These are phyloP conservation scores for Spirogloea muscicola DNA, from an alignment of 139 green algal species.

Conservation along the genomic window DNA sequence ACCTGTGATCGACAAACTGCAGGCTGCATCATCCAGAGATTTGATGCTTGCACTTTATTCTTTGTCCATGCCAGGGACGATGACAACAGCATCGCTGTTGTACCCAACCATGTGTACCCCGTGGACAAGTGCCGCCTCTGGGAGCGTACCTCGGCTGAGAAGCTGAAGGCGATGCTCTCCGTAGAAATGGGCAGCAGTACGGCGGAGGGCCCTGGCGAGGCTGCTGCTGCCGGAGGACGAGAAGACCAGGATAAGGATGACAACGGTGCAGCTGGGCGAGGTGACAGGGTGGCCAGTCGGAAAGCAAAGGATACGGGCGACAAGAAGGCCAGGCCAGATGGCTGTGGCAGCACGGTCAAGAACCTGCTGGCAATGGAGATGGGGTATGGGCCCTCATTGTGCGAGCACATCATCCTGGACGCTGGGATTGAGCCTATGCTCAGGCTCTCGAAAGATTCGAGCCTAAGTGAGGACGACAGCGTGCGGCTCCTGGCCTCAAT, in stretches of 20 bases:
- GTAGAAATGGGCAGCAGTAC: slow-evolving; percentile 5
- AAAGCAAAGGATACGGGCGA: slow-evolving; percentile 22
- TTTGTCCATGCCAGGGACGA: slow-evolving; percentile 85
- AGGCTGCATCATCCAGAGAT: no score
- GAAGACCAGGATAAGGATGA: background rate
- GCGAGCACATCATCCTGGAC: slow-evolving; percentile 71
- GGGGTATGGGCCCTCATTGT: slow-evolving; percentile 74
- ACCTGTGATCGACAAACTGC: no score
- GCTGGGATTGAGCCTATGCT: slow-evolving; percentile 61
- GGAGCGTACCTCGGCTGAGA: slow-evolving; percentile 4
- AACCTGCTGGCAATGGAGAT: slow-evolving; percentile 31
- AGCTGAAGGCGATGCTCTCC: slow-evolving; percentile 10
- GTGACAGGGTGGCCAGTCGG: background rate
- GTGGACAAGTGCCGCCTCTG: slow-evolving; percentile 41
- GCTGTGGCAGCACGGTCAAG: slow-evolving; percentile 21
- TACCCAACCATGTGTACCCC: slow-evolving; percentile 70
- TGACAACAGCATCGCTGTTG: slow-evolving; percentile 71
- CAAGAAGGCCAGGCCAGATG: slow-evolving; percentile 13
- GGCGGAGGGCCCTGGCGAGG: slow-evolving; percentile 8
- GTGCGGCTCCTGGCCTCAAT: background rate
- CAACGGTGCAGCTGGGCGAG: background rate
- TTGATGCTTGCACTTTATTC: no score
- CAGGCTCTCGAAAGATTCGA: slow-evolving; percentile 1
- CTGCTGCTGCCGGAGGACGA: slow-evolving; percentile 10
- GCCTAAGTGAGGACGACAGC: no score